Conservation (phyloP, 306 rosid species). For the Sindora glabra region DNA sequence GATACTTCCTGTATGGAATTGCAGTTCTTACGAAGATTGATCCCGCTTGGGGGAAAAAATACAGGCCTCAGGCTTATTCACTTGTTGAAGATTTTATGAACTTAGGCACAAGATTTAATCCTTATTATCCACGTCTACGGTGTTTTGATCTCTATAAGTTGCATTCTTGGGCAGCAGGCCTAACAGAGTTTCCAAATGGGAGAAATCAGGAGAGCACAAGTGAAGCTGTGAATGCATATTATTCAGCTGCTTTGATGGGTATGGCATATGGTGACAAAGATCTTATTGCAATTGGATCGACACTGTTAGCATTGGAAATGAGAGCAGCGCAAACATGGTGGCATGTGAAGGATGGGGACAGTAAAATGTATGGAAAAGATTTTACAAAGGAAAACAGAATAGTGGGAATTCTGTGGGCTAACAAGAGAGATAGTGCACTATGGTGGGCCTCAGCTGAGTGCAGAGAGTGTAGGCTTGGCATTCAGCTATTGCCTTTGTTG, state of each 20-base stretch:
- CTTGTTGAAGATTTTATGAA: conserved; percentile 38
- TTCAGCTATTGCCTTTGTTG: conserved; percentile 37
- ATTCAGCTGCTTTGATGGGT: conserved; percentile 50
- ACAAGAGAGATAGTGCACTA: conserved; percentile 46
- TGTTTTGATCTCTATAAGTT: conserved; percentile 47
- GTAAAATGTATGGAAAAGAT: conserved; percentile 26
- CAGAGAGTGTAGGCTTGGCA: conserved; percentile 53
- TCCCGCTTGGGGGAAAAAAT: conserved; percentile 45
- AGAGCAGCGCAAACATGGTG: conserved; percentile 52
- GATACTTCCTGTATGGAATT: conserved; percentile 45
- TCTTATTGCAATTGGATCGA: conserved; percentile 39
- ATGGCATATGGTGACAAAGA: conserved; percentile 45
- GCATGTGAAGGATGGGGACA: conserved; percentile 34
- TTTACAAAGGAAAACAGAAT: conserved; percentile 35
- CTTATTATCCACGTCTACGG: conserved; percentile 35
- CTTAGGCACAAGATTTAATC: conserved; percentile 29
- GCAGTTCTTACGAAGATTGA: conserved; percentile 48
- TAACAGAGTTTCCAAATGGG: conserved; percentile 43
- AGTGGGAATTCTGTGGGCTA: conserved; percentile 48
- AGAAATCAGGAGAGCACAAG: conserved; percentile 54
- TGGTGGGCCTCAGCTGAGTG: conserved; percentile 53
- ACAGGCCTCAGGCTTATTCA: conserved; percentile 33
- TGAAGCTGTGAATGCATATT: conserved; percentile 47
- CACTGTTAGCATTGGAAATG: conserved; percentile 35
- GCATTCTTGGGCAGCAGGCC: conserved; percentile 59